Base-by-base conservation (phyloP, 2,329 filamentous ascomycete genomes). In the Mycocentrospora acerina region DNA sequence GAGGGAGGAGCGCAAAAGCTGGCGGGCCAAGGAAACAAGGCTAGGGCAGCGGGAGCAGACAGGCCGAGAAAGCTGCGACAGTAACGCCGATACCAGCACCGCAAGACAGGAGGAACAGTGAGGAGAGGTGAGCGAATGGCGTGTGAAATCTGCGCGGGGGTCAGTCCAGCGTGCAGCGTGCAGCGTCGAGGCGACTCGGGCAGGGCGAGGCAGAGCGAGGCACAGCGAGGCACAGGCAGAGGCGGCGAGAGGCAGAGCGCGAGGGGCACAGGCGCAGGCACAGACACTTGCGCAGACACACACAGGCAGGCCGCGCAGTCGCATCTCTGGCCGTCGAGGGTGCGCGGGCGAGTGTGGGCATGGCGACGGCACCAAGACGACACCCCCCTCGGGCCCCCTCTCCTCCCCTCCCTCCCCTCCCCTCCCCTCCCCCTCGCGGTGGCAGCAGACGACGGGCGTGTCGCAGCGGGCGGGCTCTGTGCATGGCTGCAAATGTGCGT, bases 31-130 rank as follows among this genome's bases (percentile, higher is more conserved):
- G 43, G 25, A 9, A 28, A 40, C 29, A 40, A 31, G 42, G 25
- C 37, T 36, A 30, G 43, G 35, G 42, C 32, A 37, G 51, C 42
- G 46, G 54, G 54, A 53, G 57, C 60, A 55, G n/a, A 55, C 42
- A 48, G 38, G 29, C 42, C 46, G 47, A 51, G 48, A 56, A 60
- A 45, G 54, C 52, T 54, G 62, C 55, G 58, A 59, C 50, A 52
- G 55, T 26, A 63, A 63, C 53, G 55, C 62, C 56, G 55, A 55
- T 37, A 47, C 42, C 54, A 55, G 56, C 55, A 51, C 54, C 52
- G 49, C 48, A 49, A 46, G 49, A 38, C 34, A 40, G 40, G 30
- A 40, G 16, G 30, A 40, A 19, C 12, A 26, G 44, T 30, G 40
- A 37, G 37, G 34, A 38, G 22, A 42, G 48, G 51, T 46, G 58